Base-by-base conservation (phyloP, 768 basidiomycete genomes). In the Postia placenta region DNA sequence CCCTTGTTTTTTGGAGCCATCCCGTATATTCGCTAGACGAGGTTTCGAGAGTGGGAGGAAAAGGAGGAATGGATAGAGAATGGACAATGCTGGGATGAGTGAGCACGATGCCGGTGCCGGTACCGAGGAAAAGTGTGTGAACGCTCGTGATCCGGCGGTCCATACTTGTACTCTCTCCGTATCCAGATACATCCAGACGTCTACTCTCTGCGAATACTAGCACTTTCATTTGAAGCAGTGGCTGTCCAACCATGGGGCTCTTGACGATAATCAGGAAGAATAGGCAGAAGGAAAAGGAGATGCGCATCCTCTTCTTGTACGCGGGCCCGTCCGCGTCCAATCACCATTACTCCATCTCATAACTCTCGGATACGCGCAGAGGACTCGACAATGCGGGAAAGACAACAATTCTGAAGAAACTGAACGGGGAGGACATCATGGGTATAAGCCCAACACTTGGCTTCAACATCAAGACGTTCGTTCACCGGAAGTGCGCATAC, bases 371-470 rank as follows among this genome's bases (percentile, higher is more conserved):
- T 26, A 15, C 30, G n/a, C 49, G 28, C 63, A 98, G 95, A 38
- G 95, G 96, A 7, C 81, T 99, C 14, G 96, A 98, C 66, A 98
- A 99, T 63, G 96, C 95, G 1, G 96, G 96, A 46, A 98, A 99
- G 74, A 98, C 96, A 1, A 99, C 95, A 2, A 96, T 98, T 56
- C 68, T 98, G 50, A 98, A 97, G 73, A 91, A 89, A 66, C 75
- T 98, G 54, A 94, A 89, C 53, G 87, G 83, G 19, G 95, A 98
- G 68, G 89, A 95, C 67, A 92, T 95, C 57, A 75, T 75, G 60
- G 78, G 75, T 45, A 83, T 98, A 48, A 91, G 87, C 60, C 96
- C 96, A 1, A 98, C 96, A 9, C 73, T 99, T 12, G 96, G 96
- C 11, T 99, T 99, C 76, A 96, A 98, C 66, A 99, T 98, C 75